A percentile compares a stretch with the other conserved stretches of the same genome.
phyloP scores from a whole-genome alignment of 2,329 filamentous ascomycete species.

The Parascedosporium putredinis region DNA sequence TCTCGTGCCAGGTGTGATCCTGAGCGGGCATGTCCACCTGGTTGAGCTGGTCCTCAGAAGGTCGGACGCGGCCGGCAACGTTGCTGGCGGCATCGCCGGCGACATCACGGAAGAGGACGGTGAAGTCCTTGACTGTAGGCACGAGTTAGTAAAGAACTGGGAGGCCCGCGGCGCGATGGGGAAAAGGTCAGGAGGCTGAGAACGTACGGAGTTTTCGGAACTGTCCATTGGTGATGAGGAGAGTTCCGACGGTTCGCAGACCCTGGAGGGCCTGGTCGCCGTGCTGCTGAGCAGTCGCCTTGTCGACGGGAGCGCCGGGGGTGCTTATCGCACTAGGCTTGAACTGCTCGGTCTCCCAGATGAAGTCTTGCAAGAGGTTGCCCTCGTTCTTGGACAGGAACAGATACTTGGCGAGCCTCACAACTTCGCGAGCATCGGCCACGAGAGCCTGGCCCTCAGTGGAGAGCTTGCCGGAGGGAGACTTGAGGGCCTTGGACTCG shows the following conservation, averaged over 20 bases:
- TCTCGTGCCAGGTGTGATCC: slow-evolving; percentile 90
- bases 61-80: slow-evolving; percentile 64
- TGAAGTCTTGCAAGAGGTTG: slow-evolving; percentile 90
- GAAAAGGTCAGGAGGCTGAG: not conserved
- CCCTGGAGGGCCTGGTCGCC: slow-evolving; percentile 76
- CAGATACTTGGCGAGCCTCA: slow-evolving; percentile 74
- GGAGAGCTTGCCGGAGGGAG: slow-evolving; percentile 68
- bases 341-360: slow-evolving; percentile 82
- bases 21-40: slow-evolving; percentile 77
- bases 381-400: slow-evolving; percentile 91
- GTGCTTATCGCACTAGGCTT: slow-evolving; percentile 49
- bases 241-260: slow-evolving; percentile 73
- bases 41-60: slow-evolving; percentile 62
- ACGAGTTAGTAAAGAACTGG: slow-evolving; percentile 12
- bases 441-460: slow-evolving; percentile 72
- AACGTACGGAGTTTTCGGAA: slow-evolving; percentile 78
- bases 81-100: slow-evolving; percentile 80
- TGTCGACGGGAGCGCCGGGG: slow-evolving; percentile 60
- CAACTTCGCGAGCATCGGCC: slow-evolving; percentile 64
- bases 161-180: not conserved
- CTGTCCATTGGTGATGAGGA: slow-evolving; percentile 91
- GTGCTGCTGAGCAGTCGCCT: slow-evolving; percentile 70
- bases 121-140: slow-evolving; percentile 59
- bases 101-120: slow-evolving; percentile 76
- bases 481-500: slow-evolving; percentile 56